Conservation (phyloP, 2,329 filamentous ascomycete genomes). For the Sclerotinia borealis region DNA sequence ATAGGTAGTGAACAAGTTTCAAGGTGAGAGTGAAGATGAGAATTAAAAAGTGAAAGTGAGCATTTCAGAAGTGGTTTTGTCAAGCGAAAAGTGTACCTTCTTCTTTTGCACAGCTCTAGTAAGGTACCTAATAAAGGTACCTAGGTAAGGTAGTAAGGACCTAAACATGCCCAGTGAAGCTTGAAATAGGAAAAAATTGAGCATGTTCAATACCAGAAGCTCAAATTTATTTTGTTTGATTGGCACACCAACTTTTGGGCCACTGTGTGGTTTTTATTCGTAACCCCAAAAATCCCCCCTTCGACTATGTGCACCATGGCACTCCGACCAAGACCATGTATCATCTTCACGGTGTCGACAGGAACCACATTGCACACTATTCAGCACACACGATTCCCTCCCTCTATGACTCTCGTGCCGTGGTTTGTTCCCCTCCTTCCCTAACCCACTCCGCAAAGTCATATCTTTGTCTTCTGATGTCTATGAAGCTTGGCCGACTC, state of each 20-base stretch:
- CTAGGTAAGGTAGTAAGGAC: too few relatives aligned
- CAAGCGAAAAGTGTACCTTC: neutral
- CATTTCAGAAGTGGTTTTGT: neutral
- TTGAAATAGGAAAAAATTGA: neutral
- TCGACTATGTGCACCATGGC: neutral
- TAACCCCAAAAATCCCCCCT: neutral
- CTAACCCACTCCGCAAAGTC: constrained; percentile 74
- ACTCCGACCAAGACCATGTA: neutral
- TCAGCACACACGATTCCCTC: neutral
- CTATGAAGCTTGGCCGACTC: constrained; percentile 75
- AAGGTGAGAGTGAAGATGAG: neutral
- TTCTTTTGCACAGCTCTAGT: neutral
- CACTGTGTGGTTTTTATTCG: neutral
- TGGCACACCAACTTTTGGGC: neutral
- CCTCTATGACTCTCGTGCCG: neutral
- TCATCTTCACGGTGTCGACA: neutral
- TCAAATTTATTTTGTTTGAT: neutral
- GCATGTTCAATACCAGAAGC: neutral
- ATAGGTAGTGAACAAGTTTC: neutral
- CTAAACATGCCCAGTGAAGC: neutral
- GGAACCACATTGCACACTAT: neutral
- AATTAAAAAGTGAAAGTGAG: neutral
- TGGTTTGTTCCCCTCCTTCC: constrained; percentile 24
- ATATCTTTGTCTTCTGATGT: constrained; percentile 74
- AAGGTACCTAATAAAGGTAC: neutral